phyloP scores from a whole-genome alignment of 1,284 basidiomycete species.

The Marasmius sp. region DNA sequence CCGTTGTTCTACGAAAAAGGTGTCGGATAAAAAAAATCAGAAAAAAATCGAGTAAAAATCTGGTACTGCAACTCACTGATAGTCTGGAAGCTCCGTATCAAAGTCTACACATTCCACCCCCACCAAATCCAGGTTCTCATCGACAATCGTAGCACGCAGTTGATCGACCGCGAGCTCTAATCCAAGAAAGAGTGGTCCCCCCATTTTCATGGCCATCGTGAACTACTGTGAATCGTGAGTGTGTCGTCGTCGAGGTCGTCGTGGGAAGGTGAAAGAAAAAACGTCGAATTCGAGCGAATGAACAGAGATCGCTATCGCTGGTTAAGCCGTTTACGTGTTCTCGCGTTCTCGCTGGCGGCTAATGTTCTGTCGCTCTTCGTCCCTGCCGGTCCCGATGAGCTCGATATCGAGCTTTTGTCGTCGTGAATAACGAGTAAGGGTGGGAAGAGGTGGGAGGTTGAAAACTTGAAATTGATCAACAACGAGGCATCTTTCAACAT shows the following conservation, averaged over 20 bases:
- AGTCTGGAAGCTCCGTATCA: neutral
- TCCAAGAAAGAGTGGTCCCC: conserved; percentile 60
- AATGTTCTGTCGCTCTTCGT: neutral
- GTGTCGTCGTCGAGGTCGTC: neutral
- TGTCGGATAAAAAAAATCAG: conserved; percentile 5
- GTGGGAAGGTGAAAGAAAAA: conserved; percentile 1
- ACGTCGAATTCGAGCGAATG: neutral
- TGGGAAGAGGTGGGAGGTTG: no score
- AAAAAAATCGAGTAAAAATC: conserved; percentile 5
- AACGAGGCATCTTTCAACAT: no score
- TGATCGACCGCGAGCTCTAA: conserved; percentile 81
- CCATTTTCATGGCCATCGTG: neutral
- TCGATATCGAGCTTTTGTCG: no score
- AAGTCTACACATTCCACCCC: conserved; percentile 38
- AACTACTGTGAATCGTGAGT: neutral
- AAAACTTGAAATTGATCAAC: no score
- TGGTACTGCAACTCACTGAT: neutral
- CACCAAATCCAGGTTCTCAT: conserved; percentile 81
- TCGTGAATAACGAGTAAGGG: no score
- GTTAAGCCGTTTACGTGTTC: neutral
- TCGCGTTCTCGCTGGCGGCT: neutral
- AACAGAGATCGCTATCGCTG: neutral
- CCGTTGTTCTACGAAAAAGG: conserved; percentile 58
- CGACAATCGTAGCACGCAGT: conserved; percentile 75
- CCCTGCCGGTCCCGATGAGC: no score